Conservation (phyloP, 345 rosid species). For the Melaleuca alternifolia region DNA sequence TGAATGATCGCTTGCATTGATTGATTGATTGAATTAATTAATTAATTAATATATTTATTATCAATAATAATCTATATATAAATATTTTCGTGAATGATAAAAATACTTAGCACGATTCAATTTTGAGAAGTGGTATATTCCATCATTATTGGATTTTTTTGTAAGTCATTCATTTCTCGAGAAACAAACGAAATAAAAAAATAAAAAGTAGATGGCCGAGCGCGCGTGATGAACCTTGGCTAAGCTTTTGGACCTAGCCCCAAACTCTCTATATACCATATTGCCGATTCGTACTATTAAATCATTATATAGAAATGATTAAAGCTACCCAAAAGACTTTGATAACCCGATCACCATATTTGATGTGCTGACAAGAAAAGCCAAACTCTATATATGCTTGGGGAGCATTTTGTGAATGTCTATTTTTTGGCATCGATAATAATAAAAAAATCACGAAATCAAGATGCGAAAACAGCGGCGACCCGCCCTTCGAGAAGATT, state of each 20-base stretch:
- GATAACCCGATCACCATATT: no score
- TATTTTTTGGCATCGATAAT: no score
- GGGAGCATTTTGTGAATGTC: no score
- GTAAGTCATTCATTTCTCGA: rapidly evolving
- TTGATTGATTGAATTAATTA: neutral
- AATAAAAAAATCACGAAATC: neutral
- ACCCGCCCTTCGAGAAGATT: neutral
- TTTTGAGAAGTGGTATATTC: rapidly evolving
- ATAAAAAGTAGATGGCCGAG: neutral
- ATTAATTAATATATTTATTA: neutral
- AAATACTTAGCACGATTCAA: neutral
- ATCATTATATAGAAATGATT: no score
- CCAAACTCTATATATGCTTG: neutral
- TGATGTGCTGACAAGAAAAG: neutral
- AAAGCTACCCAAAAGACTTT: no score
- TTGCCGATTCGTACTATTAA: no score
- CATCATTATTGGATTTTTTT: neutral
- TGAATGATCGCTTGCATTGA: rapidly evolving
- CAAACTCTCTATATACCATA: neutral
- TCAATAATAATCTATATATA: neutral
- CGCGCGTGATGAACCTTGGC: rapidly evolving
- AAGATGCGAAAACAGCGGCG: no score
- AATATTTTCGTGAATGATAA: neutral
- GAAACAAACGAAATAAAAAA: no score
- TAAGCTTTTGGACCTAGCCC: neutral